phyloP scores from a whole-genome alignment of 345 rosid genomes.

The Mangifera indica region DNA sequence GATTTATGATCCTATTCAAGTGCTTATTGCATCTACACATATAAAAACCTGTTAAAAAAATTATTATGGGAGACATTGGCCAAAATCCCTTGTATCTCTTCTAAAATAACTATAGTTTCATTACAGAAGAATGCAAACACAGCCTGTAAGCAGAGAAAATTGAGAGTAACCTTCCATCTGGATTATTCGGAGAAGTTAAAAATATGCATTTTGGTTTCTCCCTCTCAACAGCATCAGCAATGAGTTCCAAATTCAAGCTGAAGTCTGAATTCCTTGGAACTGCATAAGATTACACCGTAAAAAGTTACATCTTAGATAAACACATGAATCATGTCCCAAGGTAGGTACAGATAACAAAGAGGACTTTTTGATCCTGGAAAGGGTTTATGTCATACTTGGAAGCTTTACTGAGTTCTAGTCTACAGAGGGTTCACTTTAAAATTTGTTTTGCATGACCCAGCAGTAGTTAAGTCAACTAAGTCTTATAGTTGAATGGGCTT shows the following conservation, averaged over 20 bases:
- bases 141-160: neutral
- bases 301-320: neutral
- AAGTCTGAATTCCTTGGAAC: constrained; percentile 85
- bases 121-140: neutral
- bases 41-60: neutral
- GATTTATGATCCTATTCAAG: neutral
- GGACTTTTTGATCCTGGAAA: neutral
- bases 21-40: neutral
- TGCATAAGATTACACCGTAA: constrained; percentile 23
- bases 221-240: constrained; percentile 54
- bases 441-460: neutral
- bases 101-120: neutral
- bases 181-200: constrained; percentile 94
- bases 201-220: constrained; percentile 95
- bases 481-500: neutral
- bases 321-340: neutral
- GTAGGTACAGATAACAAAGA: neutral
- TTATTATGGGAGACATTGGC: neutral
- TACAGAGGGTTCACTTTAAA: neutral
- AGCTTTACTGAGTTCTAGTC: constrained; percentile 8
- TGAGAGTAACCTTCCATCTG: constrained; percentile 79
- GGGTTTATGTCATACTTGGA: neutral
- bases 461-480: neutral
- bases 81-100: neutral
- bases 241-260: constrained; percentile 76